Base-by-base conservation (phyloP, 768 basidiomycete species). In the Phaeolepiota aurea region DNA sequence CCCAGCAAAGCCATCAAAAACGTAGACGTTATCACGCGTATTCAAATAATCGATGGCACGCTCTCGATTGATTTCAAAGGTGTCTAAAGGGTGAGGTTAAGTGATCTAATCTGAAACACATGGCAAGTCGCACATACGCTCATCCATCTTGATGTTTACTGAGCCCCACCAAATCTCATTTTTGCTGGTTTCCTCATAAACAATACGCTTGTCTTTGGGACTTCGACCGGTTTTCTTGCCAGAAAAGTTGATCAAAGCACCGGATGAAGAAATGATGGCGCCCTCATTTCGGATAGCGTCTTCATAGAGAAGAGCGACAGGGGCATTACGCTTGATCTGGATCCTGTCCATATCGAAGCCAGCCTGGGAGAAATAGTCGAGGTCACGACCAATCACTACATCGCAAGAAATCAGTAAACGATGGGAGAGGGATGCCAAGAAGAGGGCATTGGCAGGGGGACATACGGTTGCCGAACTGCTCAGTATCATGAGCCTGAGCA, bases 91-190 rank as follows among this genome's bases (percentile, higher is more conserved):
- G n/a, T 19, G 18, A 37, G 38, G 41, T 13, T 35, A 18, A 46
- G 35, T 16, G 36, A 32, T 19, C 19, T 38, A 21, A 39, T 18
- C 32, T 37, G 41, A 5, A 7, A 38, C 16, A 40, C n/a, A 25
- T 25, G 18, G 12, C 19, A 2, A 19, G 23, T 48, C 14, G 36
- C n/a, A 72, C 85, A 47, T 56, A 87, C 87, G 88, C 58, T 90
- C 88, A 57, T 96, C 92, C 83, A 94, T 87, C 74, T 96, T 94
- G 68, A 98, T 98, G 71, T 99, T 99, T 53, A 98, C 92, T 20
- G 89, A 84, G 30, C 96, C 94, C 96, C 96, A 98, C 93, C 96
- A 99, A 61, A 99, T 85, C 47, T 97, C 79, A 57, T 97, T 91
- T 65, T 91, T 96, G 66, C 80, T 84, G 39, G 88, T 85, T 52